Conservation (phyloP, 345 rosid species). For the Turnera subulata region DNA sequence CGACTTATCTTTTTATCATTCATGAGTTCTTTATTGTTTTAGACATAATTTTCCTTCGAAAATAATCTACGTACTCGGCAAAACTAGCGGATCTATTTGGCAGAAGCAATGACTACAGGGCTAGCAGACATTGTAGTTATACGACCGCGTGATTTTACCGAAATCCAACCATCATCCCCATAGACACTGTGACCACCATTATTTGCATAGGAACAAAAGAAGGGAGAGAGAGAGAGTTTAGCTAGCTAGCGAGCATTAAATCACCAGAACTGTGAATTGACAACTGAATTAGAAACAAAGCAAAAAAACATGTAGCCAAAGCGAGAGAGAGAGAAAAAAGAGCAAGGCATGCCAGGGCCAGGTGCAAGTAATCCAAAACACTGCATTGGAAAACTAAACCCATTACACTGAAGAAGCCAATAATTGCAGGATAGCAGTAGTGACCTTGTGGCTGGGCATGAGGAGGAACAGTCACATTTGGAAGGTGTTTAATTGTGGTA, state of each 20-base stretch:
- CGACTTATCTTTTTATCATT: no score
- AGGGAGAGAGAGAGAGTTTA: no score
- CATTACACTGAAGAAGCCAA: not conserved
- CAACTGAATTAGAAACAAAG: conserved; percentile 6
- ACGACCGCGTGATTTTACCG: no score
- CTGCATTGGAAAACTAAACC: conserved; percentile 6
- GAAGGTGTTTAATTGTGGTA: not conserved
- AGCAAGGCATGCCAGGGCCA: not conserved
- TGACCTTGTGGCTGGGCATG: not conserved
- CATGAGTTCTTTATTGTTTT: no score
- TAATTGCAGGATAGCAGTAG: conserved; percentile 5
- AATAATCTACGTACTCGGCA: no score
- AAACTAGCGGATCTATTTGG: no score
- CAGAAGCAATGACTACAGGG: no score
- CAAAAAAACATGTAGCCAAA: not conserved
- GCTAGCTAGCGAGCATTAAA: conserved; percentile 1
- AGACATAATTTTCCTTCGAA: no score
- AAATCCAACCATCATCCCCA: no score
- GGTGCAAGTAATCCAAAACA: not conserved
- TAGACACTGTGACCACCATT: no score
- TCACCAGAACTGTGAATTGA: conserved; percentile 2
- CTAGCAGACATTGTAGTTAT: no score
- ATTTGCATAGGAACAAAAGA: no score
- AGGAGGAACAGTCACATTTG: not conserved
- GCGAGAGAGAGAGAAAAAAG: not conserved